Base-by-base conservation (phyloP, 1,284 basidiomycete species). In the Porodaedalea pini region DNA sequence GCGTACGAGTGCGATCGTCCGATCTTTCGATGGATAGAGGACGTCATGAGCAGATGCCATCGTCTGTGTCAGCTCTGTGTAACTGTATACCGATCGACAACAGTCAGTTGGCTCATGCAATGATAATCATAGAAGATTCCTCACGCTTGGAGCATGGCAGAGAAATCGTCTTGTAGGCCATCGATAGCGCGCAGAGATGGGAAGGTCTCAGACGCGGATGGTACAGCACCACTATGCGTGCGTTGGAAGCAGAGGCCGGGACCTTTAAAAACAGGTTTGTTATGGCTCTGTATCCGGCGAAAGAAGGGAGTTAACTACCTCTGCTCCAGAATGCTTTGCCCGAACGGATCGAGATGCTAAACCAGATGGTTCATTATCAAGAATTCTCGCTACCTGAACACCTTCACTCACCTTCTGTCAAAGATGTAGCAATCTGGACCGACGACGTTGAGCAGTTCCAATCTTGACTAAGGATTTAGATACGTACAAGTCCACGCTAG, bases 1-100 rank as follows among this genome's bases (percentile, higher is more conserved):
- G 34, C 68, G 64, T 19, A 73, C 70, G 0, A 75, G 65, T 6
- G 66, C 63, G 11, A 67, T 66, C 0, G 73, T 75, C 37, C 73
- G 62, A 2, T 67, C 63, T 41, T 69, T 70, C 19, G 67, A 71
- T 0, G 73, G 73, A 59, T 73, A 74, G 34, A 75, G 61, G 10
- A 72, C 70, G 59, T 74, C 73, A 63, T 74, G 72, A 1, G 71
- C 71, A 56, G 70, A 71, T 5, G 73, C 73, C 73, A 75, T 75
- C 58, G 71, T 73, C 57, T 75, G 71, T 25, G 71, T 73, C 19
- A 75, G 62, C 56, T 75, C 73, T 21, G 61, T 61, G 45, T 65
- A 64, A 23, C 59, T 60, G 44, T 40, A n/a, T 17, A 15, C 19
- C 13, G 17, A 23, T 2, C 10, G 19, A n/a, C n/a, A n/a, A n/a